Evolutionary conservation across 768 basidiomycete genomes (phyloP).

Genomic region (Cyathus striatus): DNA sequence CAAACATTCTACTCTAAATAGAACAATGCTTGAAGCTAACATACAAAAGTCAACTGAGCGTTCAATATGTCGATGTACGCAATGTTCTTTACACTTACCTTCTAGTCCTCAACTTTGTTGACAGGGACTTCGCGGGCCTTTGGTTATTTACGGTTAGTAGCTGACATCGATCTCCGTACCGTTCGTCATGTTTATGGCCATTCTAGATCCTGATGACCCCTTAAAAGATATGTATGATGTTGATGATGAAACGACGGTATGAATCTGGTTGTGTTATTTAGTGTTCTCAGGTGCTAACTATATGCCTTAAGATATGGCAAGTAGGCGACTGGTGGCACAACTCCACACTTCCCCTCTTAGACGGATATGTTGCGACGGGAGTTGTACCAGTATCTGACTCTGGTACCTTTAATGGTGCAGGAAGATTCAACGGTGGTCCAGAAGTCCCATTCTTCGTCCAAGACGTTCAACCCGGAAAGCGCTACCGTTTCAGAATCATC

Average conservation of each 20-base stretch:
- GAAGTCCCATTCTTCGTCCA: constrained; percentile 27
- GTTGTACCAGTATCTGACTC: constrained; percentile 27
- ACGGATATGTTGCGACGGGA: constrained; percentile 14
- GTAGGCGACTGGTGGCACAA: constrained; percentile 39
- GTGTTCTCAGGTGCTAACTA: background rate
- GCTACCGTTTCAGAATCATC: constrained; percentile 48
- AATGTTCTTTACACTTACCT: background rate
- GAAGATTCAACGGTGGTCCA: constrained; percentile 35
- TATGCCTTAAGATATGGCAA: constrained; percentile 3
- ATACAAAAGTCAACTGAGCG: constrained; percentile 14
- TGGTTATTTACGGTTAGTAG: constrained; percentile 27
- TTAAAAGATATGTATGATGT: constrained; percentile 34
- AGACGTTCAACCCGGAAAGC: constrained; percentile 26
- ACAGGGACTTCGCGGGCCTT: constrained; percentile 25
- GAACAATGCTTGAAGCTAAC: background rate
- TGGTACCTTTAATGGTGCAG: constrained; percentile 39
- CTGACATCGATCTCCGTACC: no score
- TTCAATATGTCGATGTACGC: constrained; percentile 23
- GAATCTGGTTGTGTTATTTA: background rate
- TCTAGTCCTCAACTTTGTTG: constrained; percentile 4
- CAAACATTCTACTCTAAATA: background rate
- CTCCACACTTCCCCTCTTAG: constrained; percentile 17
- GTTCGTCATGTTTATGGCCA: no score
- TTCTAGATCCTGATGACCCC: constrained; percentile 34
- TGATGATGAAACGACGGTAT: constrained; percentile 29